A percentile compares a stretch with the other conserved stretches of the same genome.
These are phyloP conservation scores for Pontederia paniculata DNA, from an alignment of 176 grass and related monocot species.

Conservation along the genomic window DNA sequence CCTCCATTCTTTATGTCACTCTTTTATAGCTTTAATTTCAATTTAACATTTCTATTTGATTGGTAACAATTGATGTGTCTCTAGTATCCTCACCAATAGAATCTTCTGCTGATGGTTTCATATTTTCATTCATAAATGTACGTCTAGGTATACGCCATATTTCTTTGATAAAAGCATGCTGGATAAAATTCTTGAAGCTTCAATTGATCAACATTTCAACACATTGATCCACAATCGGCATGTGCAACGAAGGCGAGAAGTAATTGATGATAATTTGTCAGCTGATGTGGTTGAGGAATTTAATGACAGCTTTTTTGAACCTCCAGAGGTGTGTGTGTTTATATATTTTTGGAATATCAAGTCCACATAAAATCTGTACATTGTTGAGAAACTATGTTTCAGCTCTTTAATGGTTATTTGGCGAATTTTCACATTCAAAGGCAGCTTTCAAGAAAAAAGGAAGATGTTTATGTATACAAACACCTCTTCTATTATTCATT, in stretches of 20 bases:
- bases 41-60: no score
- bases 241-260: conserved; percentile 36
- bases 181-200: conserved; percentile 96
- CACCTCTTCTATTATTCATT: no score
- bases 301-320: conserved; percentile 69
- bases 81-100: not conserved
- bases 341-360: not conserved
- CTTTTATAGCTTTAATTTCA: no score
- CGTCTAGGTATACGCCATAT: conserved; percentile 86
- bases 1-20: no score
- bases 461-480: no score
- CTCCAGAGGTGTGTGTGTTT: conserved; percentile 44
- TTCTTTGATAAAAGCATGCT: conserved; percentile 94
- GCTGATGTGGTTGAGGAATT: conserved; percentile 83
- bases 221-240: conserved; percentile 84
- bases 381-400: no score
- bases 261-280: conserved; percentile 62
- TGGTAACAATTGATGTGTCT: no score
- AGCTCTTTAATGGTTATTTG: no score
- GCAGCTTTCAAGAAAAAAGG: no score
- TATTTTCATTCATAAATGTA: not conserved
- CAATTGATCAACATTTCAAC: conserved; percentile 86
- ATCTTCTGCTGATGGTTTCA: conserved; percentile 5
- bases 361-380: no score
- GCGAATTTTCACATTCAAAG: no score